Evolutionary conservation across 2,329 filamentous ascomycete genomes (phyloP).

Genomic region (Xylaria hypoxylon): DNA sequence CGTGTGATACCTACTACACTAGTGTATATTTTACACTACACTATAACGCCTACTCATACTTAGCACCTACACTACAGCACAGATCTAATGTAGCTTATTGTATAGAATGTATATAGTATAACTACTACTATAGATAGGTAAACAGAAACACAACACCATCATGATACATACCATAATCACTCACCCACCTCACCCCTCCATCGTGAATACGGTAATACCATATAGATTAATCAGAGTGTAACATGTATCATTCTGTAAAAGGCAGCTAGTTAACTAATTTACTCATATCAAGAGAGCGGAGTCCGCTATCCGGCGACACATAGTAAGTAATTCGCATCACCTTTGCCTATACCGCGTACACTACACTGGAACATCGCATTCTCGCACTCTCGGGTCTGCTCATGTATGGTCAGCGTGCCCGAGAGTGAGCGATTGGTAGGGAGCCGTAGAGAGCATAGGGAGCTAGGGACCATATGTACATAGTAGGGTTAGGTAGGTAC

Average conservation of each 20-base stretch:
- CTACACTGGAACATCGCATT: background rate
- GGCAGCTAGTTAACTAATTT: constrained; percentile 27
- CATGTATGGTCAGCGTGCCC: background rate
- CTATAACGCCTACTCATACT: too few relatives aligned
- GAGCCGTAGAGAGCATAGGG: too few relatives aligned
- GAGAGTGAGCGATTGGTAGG: background rate
- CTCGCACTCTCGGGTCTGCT: constrained; percentile 3
- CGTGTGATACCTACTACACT: constrained; percentile 2
- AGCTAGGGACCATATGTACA: too few relatives aligned
- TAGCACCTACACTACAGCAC: too few relatives aligned
- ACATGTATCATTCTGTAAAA: constrained; percentile 28
- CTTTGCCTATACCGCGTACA: background rate
- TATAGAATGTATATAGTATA: too few relatives aligned
- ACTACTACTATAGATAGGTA: background rate
- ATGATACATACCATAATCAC: constrained; percentile 6
- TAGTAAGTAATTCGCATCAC: constrained; percentile 13
- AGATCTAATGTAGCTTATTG: too few relatives aligned
- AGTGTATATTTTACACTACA: background rate
- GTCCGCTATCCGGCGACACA: constrained; percentile 5
- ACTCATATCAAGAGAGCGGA: background rate
- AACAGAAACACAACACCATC: background rate
- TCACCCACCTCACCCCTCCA: constrained; percentile 7
- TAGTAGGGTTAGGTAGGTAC: too few relatives aligned
- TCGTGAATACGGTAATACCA: constrained; percentile 8
- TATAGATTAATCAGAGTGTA: constrained; percentile 12